These are phyloP conservation scores for Chlorella sp. DNA, from an alignment of 139 green algal genomes.

Conservation along the genomic window DNA sequence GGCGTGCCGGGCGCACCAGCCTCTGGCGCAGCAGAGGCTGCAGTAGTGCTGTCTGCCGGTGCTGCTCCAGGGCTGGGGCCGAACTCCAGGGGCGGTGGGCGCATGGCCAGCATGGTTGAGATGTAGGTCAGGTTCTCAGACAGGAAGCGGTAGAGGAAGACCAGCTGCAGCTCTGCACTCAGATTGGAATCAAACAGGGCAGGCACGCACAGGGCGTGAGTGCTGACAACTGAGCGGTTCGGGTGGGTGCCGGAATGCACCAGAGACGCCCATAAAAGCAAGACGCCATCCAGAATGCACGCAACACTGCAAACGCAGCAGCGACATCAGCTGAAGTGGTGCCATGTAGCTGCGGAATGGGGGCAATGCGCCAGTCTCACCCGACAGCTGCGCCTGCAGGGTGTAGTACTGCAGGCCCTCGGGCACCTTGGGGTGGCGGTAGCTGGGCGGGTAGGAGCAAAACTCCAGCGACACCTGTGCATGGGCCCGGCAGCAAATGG, in stretches of 20 bases:
- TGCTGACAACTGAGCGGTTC: too few relatives aligned
- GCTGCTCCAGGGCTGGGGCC: background rate
- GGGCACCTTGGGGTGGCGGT: slow-evolving; percentile 63
- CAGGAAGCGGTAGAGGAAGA: slow-evolving; percentile 93
- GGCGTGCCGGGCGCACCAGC: background rate
- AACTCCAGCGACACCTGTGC: slow-evolving; percentile 58
- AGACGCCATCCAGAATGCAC: too few relatives aligned
- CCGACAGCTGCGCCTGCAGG: slow-evolving; percentile 69
- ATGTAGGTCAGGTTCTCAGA: slow-evolving; percentile 63
- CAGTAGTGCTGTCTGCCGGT: background rate
- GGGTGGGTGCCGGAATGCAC: too few relatives aligned
- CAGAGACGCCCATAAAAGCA: too few relatives aligned
- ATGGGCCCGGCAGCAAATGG: background rate
- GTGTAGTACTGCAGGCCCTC: slow-evolving; percentile 67
- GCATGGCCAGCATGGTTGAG: slow-evolving; percentile 54
- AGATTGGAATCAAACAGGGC: background rate
- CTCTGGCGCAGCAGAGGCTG: background rate
- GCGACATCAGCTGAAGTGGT: too few relatives aligned
- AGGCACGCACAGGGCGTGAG: too few relatives aligned
- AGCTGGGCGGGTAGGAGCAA: slow-evolving; percentile 49
- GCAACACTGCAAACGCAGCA: too few relatives aligned
- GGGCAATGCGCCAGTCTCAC: slow-evolving; percentile 44
- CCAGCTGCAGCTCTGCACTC: slow-evolving; percentile 72
- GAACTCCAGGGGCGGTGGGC: slow-evolving; percentile 1
- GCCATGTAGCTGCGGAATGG: too few relatives aligned